Conservation (phyloP, 805 yeast genomes). For the Candida dajiaensis region DNA sequence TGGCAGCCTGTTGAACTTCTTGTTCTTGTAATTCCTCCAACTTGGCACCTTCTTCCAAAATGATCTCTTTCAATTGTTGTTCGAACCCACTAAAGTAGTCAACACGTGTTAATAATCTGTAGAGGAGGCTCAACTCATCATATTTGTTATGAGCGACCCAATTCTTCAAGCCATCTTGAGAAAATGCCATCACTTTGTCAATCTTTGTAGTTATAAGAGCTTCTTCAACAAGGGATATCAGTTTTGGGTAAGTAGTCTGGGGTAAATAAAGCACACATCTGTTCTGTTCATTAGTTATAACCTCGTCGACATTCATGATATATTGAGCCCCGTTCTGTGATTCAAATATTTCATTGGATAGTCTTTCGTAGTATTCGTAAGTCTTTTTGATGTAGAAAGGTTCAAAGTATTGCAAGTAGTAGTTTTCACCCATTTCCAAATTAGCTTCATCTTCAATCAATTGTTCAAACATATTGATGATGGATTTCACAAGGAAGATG, state of each 20-base stretch:
- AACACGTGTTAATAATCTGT: conserved; percentile 45
- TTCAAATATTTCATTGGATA: conserved; percentile 40
- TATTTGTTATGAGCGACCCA: conserved; percentile 48
- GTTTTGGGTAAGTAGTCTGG: conserved; percentile 43
- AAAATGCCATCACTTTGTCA: conserved; percentile 45
- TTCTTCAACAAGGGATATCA: conserved; percentile 51
- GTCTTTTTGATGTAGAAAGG: conserved; percentile 54
- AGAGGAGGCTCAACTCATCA: conserved; percentile 41
- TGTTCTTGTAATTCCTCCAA: conserved; percentile 11
- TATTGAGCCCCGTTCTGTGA: conserved; percentile 47
- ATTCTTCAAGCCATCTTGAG: conserved; percentile 48
- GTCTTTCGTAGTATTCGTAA: conserved; percentile 44
- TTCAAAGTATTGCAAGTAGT: conserved; percentile 61
- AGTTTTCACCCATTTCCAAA: conserved; percentile 46
- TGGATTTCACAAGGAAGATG: conserved; percentile 51
- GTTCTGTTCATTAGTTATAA: conserved; percentile 58
- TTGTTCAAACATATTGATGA: conserved; percentile 67
- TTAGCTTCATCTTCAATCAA: conserved; percentile 39
- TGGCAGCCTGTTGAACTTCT: conserved; percentile 20
- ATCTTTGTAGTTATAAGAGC: conserved; percentile 52
- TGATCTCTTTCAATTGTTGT: conserved; percentile 38
- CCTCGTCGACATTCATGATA: conserved; percentile 41
- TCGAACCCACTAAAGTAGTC: conserved; percentile 49
- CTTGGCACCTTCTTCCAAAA: conserved; percentile 39
- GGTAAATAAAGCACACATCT: conserved; percentile 52